Percentiles rank a stretch among this genome's conserved stretches.
Evolutionary conservation across 1,139 yeast genomes (phyloP).

Genomic region (Saccharomyces hybrid): DNA sequence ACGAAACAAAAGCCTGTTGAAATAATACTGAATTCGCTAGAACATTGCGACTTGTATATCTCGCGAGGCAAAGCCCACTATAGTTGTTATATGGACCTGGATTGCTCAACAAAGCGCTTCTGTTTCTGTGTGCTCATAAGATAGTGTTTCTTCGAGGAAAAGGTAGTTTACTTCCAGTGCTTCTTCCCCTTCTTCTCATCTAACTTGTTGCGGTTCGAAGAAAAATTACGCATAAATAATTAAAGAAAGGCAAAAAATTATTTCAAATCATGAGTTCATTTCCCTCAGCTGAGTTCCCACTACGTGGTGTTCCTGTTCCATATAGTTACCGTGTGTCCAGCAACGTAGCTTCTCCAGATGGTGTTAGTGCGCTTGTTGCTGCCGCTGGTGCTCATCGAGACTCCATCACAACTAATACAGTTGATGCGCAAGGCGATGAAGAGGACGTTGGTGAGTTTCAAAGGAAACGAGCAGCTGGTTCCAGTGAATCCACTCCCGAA

Average conservation of each 20-base stretch:
- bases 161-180: background rate
- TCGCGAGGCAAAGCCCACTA: background rate
- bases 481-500: background rate
- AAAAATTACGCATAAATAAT: background rate
- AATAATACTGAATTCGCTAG: background rate
- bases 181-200: background rate
- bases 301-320: background rate
- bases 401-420: background rate
- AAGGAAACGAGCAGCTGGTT: background rate
- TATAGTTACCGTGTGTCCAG: background rate
- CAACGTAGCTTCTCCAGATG: background rate
- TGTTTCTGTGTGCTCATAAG: background rate
- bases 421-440: background rate
- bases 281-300: background rate
- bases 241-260: background rate
- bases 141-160: background rate
- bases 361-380: background rate
- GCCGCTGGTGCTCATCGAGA: background rate
- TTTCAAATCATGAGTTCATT: background rate
- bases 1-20: background rate
- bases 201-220: slow-evolving; percentile 1
- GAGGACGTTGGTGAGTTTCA: background rate
- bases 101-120: background rate
- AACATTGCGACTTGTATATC: background rate
- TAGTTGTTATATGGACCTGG: background rate